phyloP scores from a whole-genome alignment of 805 yeast genomes.

The Yarrowia sp. region DNA sequence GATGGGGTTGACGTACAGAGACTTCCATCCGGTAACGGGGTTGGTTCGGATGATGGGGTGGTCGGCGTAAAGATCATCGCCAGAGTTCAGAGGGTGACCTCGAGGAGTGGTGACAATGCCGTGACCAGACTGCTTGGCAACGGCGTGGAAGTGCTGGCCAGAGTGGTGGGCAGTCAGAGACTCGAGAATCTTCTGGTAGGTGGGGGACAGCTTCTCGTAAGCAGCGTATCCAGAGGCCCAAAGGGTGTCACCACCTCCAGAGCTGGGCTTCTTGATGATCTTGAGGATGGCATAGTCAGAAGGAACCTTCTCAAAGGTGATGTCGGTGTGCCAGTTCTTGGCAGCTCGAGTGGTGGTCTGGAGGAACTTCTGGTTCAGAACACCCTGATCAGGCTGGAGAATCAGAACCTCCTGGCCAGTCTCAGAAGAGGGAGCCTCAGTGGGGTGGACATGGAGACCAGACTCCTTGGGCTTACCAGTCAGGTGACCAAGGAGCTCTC shows the following conservation, averaged over 20 bases:
- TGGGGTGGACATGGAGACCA: constrained; percentile 48
- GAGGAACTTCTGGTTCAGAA: constrained; percentile 40
- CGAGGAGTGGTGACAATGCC: constrained; percentile 60
- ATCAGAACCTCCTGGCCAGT: constrained; percentile 47
- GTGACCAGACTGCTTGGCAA: constrained; percentile 46
- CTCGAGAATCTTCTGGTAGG: constrained; percentile 56
- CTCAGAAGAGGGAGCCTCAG: constrained; percentile 44
- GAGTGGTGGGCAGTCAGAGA: constrained; percentile 72
- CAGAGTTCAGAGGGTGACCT: constrained; percentile 52
- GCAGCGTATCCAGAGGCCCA: constrained; percentile 63
- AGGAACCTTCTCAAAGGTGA: constrained; percentile 76
- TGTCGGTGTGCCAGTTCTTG: constrained; percentile 74
- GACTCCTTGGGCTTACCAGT: constrained; percentile 47
- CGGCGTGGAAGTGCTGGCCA: constrained; percentile 49
- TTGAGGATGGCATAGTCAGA: constrained; percentile 74
- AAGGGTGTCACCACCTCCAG: constrained; percentile 62
- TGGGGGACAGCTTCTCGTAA: constrained; percentile 60
- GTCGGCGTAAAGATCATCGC: constrained; percentile 52
- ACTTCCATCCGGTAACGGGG: constrained; percentile 69
- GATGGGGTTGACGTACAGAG: constrained; percentile 61
- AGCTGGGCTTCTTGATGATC: constrained; percentile 62
- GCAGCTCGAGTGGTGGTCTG: constrained; percentile 43
- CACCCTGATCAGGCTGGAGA: constrained; percentile 44
- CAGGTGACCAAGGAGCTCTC: constrained; percentile 44
- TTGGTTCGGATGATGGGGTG: constrained; percentile 69